Evolutionary conservation across 805 yeast genomes (phyloP).

Genomic region (Yarrowia yakushimensis): DNA sequence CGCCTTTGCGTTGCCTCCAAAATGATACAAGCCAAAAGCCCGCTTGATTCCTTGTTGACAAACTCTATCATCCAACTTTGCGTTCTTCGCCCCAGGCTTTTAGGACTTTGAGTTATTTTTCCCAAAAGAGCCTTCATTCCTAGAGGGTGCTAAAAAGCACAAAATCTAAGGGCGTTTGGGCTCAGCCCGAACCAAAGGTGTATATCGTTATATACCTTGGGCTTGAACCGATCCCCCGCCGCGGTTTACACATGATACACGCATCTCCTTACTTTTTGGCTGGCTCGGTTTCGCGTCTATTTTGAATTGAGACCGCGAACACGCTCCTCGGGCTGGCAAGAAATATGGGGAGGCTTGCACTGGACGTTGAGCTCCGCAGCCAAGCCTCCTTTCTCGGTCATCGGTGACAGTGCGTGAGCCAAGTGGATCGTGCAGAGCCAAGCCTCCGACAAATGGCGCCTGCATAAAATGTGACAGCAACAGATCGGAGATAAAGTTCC

Average conservation of each 20-base stretch:
- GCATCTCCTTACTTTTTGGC: background rate
- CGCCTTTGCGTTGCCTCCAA: conserved; percentile 7
- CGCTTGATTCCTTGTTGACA: conserved; percentile 8
- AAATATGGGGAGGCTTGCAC: background rate
- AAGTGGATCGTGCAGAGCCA: background rate
- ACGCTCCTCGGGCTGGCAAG: background rate
- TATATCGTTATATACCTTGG: conserved; percentile 1
- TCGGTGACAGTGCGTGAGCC: background rate
- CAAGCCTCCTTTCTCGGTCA: background rate
- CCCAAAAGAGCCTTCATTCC: conserved; percentile 12
- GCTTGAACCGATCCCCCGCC: background rate
- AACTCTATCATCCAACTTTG: background rate
- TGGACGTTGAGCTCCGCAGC: background rate
- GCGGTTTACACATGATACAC: conserved; percentile 4
- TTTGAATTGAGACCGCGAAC: background rate
- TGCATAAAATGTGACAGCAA: background rate
- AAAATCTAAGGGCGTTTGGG: background rate
- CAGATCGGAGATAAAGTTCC: conserved; percentile 8
- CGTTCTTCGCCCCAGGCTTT: conserved; percentile 15
- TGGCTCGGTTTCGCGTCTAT: conserved; percentile 10
- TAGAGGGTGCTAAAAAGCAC: background rate
- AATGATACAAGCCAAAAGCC: background rate
- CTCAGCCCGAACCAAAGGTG: background rate
- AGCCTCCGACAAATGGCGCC: background rate
- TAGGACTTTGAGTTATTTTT: conserved; percentile 10